Conservation (phyloP, 148 eudicot species). For the Drosera capensis region DNA sequence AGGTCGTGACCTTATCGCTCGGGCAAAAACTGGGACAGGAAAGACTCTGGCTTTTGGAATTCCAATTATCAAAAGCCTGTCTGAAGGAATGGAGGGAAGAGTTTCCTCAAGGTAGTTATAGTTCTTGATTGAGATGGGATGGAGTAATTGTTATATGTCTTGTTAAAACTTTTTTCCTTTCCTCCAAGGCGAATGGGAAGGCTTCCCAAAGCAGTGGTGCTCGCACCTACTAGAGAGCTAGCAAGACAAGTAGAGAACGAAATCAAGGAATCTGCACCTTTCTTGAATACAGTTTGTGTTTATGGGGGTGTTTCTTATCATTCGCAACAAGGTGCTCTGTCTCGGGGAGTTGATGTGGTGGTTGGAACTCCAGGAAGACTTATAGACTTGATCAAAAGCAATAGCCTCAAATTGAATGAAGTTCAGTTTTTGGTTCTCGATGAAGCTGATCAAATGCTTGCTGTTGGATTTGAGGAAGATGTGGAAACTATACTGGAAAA, state of each 20-base stretch:
- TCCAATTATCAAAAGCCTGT: conserved; percentile 62
- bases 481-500: conserved; percentile 67
- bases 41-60: conserved; percentile 97
- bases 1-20: conserved; percentile 80
- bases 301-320: conserved; percentile 90
- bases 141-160: background rate
- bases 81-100: conserved; percentile 37
- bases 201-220: conserved; percentile 74
- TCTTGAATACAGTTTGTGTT: conserved; percentile 77
- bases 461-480: conserved; percentile 96
- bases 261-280: conserved; percentile 92
- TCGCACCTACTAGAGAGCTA: conserved; percentile 93
- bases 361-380: conserved; percentile 98
- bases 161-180: background rate
- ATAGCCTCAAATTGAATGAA: conserved; percentile 64
- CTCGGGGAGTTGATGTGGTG: conserved; percentile 93
- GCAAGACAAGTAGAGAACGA: conserved; percentile 95
- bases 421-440: conserved; percentile 84
- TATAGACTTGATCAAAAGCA: conserved; percentile 63
- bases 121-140: background rate
- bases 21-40: conserved; percentile 97
- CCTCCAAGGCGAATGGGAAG: conserved; percentile 53
- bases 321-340: conserved; percentile 54
- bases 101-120: conserved; percentile 6
- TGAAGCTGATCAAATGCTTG: conserved; percentile 99